phyloP scores from a whole-genome alignment of 164 flowering plant genomes.

The Dillenia turbinata region DNA sequence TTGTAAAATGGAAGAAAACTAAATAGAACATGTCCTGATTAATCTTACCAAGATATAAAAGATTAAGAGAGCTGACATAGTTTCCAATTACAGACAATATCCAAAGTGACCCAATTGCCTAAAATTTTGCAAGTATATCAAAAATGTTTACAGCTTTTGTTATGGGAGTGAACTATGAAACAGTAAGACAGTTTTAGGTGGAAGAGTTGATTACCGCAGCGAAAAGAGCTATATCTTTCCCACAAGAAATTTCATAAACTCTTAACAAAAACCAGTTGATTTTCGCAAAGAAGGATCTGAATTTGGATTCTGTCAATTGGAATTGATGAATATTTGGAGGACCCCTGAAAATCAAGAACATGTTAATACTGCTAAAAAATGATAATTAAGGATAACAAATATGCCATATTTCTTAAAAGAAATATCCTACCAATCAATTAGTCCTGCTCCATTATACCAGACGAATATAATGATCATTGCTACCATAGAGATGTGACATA shows the following conservation, averaged over 20 bases:
- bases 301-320: constrained; percentile 28
- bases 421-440: constrained; percentile 25
- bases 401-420: neutral
- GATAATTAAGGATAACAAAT: neutral
- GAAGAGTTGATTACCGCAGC: constrained; percentile 23
- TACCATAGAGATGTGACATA: constrained; percentile 27
- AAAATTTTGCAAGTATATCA: neutral
- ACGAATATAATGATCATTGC: constrained; percentile 34
- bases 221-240: constrained; percentile 30
- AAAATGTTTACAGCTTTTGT: neutral
- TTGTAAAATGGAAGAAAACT: neutral
- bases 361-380: neutral
- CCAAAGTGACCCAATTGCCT: constrained; percentile 34
- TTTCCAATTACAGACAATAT: constrained; percentile 38
- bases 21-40: neutral
- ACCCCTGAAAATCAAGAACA: constrained; percentile 18
- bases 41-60: constrained; percentile 33
- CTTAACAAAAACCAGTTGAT: constrained; percentile 19
- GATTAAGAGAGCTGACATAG: constrained; percentile 33
- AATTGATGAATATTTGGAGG: constrained; percentile 30
- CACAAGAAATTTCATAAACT: constrained; percentile 32
- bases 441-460: constrained; percentile 27
- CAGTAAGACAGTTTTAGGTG: neutral
- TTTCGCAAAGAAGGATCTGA: constrained; percentile 5
- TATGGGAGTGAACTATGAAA: neutral